Percentiles rank a stretch among this genome's conserved stretches.
Evolutionary conservation across 495 filamentous ascomycete species (phyloP).

Genomic region (Aspergillus ellipticus): DNA sequence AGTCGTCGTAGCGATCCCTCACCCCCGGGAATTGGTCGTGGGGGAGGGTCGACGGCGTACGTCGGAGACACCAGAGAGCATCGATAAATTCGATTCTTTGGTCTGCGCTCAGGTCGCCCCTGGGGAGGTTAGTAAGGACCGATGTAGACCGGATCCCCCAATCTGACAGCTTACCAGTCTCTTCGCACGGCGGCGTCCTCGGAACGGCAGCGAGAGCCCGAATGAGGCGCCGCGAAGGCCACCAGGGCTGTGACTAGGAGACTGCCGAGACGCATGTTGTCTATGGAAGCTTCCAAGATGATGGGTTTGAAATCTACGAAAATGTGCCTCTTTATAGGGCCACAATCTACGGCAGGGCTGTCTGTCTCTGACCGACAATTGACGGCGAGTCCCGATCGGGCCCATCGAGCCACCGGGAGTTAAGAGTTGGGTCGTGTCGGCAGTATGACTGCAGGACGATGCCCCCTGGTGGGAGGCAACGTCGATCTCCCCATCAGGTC

Average conservation of each 20-base stretch:
- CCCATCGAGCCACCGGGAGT: too few relatives aligned
- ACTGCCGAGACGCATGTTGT: slow-evolving; percentile 1
- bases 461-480: too few relatives aligned
- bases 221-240: neutral
- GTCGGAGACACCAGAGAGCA: slow-evolving; percentile 46
- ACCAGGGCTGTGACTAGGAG: neutral
- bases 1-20: slow-evolving; percentile 50
- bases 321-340: too few relatives aligned
- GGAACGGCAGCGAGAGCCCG: neutral
- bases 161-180: neutral
- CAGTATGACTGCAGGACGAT: neutral
- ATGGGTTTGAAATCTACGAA: too few relatives aligned
- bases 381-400: too few relatives aligned
- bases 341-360: too few relatives aligned
- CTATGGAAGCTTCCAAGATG: too few relatives aligned
- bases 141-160: too few relatives aligned
- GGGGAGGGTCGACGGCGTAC: slow-evolving; percentile 37
- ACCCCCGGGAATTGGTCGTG: slow-evolving; percentile 45
- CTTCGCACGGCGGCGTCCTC: neutral
- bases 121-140: slow-evolving; percentile 7
- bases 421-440: neutral
- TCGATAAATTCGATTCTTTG: slow-evolving; percentile 42
- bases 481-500: too few relatives aligned
- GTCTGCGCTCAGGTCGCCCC: slow-evolving; percentile 34
- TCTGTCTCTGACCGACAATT: too few relatives aligned